phyloP scores from a whole-genome alignment of 306 rosid species.

The Gleditsia sinensis region DNA sequence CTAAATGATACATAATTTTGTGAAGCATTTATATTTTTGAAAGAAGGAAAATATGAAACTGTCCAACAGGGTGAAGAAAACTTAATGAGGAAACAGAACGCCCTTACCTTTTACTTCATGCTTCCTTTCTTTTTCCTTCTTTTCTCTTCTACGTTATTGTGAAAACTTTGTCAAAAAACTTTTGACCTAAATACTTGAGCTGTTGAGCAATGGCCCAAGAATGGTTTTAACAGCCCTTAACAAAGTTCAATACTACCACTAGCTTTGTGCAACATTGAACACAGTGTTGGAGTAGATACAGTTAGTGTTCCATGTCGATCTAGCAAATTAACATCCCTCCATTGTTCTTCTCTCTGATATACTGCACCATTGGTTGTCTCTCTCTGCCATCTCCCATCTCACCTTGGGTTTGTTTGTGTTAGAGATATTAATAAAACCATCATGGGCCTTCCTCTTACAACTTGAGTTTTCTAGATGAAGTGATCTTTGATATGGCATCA shows the following conservation, averaged over 20 bases:
- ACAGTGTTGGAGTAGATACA: background rate
- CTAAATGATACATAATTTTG: background rate
- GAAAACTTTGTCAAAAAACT: background rate
- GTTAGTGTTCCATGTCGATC: background rate
- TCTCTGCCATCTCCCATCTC: background rate
- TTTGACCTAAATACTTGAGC: background rate
- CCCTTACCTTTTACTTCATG: background rate
- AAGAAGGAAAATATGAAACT: background rate
- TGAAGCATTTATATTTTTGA: background rate
- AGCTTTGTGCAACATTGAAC: background rate
- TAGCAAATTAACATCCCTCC: conserved; percentile 9
- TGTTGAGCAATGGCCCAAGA: background rate
- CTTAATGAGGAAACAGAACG: background rate
- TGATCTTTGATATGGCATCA: no score
- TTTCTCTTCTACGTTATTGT: background rate
- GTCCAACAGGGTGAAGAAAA: background rate
- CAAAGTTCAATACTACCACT: background rate
- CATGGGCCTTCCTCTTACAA: no score
- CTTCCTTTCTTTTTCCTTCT: background rate
- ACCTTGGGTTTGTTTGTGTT: background rate
- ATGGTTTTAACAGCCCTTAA: background rate
- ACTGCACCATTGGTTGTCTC: background rate
- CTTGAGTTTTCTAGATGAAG: no score
- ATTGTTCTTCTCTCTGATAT: background rate
- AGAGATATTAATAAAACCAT: no score